Base-by-base conservation (phyloP, 495 filamentous ascomycete species). In the Aspergillus conjunctus region DNA sequence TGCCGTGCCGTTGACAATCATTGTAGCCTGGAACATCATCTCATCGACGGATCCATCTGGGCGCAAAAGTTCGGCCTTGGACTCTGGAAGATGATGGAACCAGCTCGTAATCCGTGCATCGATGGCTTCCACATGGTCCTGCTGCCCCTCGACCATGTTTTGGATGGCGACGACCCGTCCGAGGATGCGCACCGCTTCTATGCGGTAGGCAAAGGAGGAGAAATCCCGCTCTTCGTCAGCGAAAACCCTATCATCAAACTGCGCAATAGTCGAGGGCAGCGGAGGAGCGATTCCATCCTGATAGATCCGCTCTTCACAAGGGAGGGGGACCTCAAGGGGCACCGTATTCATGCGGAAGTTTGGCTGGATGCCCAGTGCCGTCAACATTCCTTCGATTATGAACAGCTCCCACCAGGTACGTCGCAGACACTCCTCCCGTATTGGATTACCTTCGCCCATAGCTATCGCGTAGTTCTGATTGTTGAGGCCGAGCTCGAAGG, bases 391-490 rank as follows among this genome's bases (percentile, higher is more conserved):
- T 66, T 96, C 91, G 14, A 91, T 82, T 44, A 92, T 84, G 67
- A 88, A 95, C 51, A 97, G 72, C 64, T 95, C 91, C 92, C 92
- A 97, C 92, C 91, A 96, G 15, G 91, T 96, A 43, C 92, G 82
- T 26, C 92, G 81, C 81, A 90, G 86, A 67, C 88, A 88, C 68
- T 97, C 92, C 37, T 85, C 87, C 7, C 88, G 70, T 8, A 90
- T 76, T 0, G 78, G 77, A 55, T 87, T 79, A 8, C 73, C 72
- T 31, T 73, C 67, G 37, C 80, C 74, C 65, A 84, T 73, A 3
- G 70, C 61, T 2, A 68, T 61, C 5, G 82, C 78, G 62, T 80
- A 89, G 10, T 68, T 67, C 54, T 70, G 73, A 58, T 82, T 84
- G 71, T 96, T 85, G 75, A 97, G 80, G 1, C 89, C 87, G 22